phyloP scores from a whole-genome alignment of 345 rosid genomes.

The Murraya paniculata region DNA sequence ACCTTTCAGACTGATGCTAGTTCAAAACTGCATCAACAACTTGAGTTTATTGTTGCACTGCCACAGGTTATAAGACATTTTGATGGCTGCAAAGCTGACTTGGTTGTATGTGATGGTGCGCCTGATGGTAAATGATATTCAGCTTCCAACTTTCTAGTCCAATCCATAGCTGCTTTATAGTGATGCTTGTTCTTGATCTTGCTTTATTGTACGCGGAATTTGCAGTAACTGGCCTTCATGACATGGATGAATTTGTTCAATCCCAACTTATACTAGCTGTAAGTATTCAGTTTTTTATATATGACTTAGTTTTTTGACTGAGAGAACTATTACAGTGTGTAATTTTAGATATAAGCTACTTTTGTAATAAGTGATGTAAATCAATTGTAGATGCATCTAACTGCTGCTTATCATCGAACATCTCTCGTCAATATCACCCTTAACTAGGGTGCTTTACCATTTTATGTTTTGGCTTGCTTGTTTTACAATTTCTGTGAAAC shows the following conservation, averaged over 20 bases:
- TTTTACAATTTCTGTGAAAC: neutral
- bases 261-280: constrained; percentile 94
- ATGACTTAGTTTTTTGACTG: neutral
- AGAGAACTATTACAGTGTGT: neutral
- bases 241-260: constrained; percentile 98
- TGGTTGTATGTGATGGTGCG: constrained; percentile 98
- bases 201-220: constrained; percentile 24
- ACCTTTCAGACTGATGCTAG: neutral
- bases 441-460: neutral
- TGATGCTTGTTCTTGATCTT: constrained; percentile 8
- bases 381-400: neutral
- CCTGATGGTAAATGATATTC: constrained; percentile 72
- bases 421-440: neutral
- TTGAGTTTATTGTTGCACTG: neutral
- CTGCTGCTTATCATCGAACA: neutral
- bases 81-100: constrained; percentile 95
- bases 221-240: constrained; percentile 96
- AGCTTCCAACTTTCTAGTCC: neutral
- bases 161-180: neutral
- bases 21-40: neutral
- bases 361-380: neutral
- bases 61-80: constrained; percentile 88
- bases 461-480: neutral
- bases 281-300: constrained; percentile 28
- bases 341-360: neutral